These are phyloP conservation scores for Tolypocladium capitatum DNA, from an alignment of 2,329 filamentous ascomycete species.

Conservation along the genomic window DNA sequence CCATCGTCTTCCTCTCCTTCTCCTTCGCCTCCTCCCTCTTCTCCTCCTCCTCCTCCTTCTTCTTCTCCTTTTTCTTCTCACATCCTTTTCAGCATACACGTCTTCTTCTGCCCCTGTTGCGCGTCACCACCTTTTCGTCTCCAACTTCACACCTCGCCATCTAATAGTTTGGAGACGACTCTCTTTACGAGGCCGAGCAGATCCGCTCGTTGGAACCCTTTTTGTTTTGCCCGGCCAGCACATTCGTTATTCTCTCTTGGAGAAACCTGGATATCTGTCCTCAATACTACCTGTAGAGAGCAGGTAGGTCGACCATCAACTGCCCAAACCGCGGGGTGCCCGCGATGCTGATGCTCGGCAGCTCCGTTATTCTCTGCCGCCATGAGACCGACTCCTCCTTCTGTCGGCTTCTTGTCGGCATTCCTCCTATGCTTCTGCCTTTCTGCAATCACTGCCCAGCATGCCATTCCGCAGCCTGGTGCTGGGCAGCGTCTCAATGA, in stretches of 20 bases:
- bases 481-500: neutral
- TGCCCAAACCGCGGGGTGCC: neutral
- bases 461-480: neutral
- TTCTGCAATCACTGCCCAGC: neutral
- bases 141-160: neutral
- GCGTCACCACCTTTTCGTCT: neutral
- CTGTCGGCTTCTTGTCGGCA: slow-evolving; percentile 20
- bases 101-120: neutral
- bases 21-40: neutral
- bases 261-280: neutral
- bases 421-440: slow-evolving; percentile 9
- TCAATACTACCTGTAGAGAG: neutral
- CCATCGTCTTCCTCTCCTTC: neutral
- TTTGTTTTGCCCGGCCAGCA: neutral
- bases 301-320: neutral
- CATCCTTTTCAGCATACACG: neutral
- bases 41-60: neutral
- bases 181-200: neutral
- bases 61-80: neutral
- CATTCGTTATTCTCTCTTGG: neutral
- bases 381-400: slow-evolving; percentile 24
- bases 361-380: slow-evolving; percentile 5
- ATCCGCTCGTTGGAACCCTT: neutral
- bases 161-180: neutral
- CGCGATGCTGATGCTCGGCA: neutral